Conservation (phyloP, 2,329 filamentous ascomycete species). For the Hypoxylon sp. region DNA sequence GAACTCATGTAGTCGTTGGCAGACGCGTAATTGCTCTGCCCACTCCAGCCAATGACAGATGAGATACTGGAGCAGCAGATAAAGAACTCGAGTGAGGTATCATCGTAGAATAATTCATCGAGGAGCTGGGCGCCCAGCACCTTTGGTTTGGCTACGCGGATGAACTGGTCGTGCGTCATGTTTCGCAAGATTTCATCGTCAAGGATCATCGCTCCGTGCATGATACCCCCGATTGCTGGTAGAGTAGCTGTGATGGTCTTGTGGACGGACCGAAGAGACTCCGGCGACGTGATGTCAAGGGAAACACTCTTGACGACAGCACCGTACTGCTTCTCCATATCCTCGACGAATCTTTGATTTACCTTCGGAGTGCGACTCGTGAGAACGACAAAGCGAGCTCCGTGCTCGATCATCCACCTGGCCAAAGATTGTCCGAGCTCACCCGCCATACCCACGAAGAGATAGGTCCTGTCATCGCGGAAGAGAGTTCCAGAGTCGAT, state of each 20-base stretch:
- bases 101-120: constrained; percentile 51
- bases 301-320: constrained; percentile 14
- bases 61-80: constrained; percentile 17
- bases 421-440: constrained; percentile 22
- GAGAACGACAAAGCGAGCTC: constrained; percentile 47
- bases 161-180: constrained; percentile 44
- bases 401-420: constrained; percentile 30
- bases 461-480: constrained; percentile 20
- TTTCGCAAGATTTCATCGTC: constrained; percentile 48
- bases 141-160: constrained; percentile 53
- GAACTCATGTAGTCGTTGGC: constrained; percentile 19
- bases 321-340: constrained; percentile 12
- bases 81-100: constrained; percentile 16
- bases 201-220: constrained; percentile 55
- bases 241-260: constrained; percentile 16
- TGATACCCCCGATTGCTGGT: constrained; percentile 51
- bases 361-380: constrained; percentile 37
- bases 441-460: constrained; percentile 30
- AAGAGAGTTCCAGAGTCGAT: constrained; percentile 14
- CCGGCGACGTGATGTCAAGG: constrained; percentile 13
- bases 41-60: constrained; percentile 14
- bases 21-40: constrained; percentile 13
- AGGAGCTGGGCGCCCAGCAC: constrained; percentile 54
- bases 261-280: constrained; percentile 17
- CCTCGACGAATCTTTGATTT: not conserved